Conservation (phyloP, 1,284 basidiomycete species). For the Boletus mariae region DNA sequence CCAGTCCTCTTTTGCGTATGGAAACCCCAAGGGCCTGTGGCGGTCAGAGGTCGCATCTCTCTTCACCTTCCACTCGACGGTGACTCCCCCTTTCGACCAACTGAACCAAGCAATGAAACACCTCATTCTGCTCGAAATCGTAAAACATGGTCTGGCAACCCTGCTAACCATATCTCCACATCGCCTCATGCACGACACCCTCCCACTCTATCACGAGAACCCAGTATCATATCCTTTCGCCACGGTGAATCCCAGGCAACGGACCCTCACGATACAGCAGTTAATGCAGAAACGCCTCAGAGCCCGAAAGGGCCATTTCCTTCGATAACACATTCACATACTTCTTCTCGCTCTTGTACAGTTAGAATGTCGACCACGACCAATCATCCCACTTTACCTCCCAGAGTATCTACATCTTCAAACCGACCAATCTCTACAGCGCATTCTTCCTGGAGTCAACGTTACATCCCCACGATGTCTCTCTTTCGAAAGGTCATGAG, state of each 20-base stretch:
- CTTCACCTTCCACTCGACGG: conserved; percentile 47
- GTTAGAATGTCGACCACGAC: conserved; percentile 16
- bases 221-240: conserved; percentile 7
- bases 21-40: conserved; percentile 48
- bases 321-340: background rate
- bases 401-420: conserved; percentile 9
- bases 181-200: conserved; percentile 1
- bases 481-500: conserved; percentile 54
- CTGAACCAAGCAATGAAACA: conserved; percentile 28
- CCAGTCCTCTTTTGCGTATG: conserved; percentile 57
- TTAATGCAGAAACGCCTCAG: background rate
- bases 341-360: background rate
- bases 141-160: background rate
- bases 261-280: background rate
- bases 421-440: conserved; percentile 35
- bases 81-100: conserved; percentile 21
- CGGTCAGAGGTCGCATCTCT: conserved; percentile 55
- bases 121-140: background rate
- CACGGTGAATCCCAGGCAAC: conserved; percentile 1
- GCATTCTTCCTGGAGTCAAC: conserved; percentile 42
- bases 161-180: background rate
- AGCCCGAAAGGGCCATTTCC: background rate
- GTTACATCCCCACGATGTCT: conserved; percentile 51
- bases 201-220: conserved; percentile 1
- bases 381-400: background rate